Base-by-base conservation (phyloP, 2,329 filamentous ascomycete genomes). In the Lasiodiplodia sp. region DNA sequence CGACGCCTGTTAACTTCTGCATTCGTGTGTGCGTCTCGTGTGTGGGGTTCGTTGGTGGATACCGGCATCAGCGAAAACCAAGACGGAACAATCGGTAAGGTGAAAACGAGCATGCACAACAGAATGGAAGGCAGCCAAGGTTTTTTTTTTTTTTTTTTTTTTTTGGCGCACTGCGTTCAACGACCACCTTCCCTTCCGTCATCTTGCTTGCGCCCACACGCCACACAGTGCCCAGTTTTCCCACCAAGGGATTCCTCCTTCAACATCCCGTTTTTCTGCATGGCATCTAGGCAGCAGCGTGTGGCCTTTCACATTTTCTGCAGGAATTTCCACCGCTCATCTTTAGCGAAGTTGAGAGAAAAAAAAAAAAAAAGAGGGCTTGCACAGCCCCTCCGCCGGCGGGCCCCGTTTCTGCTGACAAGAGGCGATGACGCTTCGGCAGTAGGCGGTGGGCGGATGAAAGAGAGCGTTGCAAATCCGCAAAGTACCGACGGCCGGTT, bases 401-500 rank as follows among this genome's bases (percentile, higher is more conserved):
- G 44, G 44, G 44, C 18, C 40, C 44, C 18, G 44, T 47, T 47
- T 47, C 44, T 47, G 44, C 44, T 47, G 44, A 47, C 44, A n/a
- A 47, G 44, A 47, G 44, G 10, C 44, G 44, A 47, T 47, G 44
- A 47, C 44, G 44, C 44, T 47, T 47, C 18, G 31, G n/a, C n/a
- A 11, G 52, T 16, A 21, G 55, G 21, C 31, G 31, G 55, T 21
- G n/a, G 37, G 31, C n/a, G 18, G 37, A 31, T 23, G 55, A 57
- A 21, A 57, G 55, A 57, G 21, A 34, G 23, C 31, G 31, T 18
- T 57, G 55, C 55, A 57, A 57, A 57, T 57, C 55, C 55, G 55
- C 55, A 40, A 57, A 57, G n/a, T 40, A 57, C 55, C 55, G 55
- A 57, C n/a, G 31, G n/a, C 23, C 55, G 55, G 25, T 34, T 31